These are phyloP conservation scores for Cenchrus fungigraminus DNA, from an alignment of 176 grass and related monocot genomes.

Conservation along the genomic window DNA sequence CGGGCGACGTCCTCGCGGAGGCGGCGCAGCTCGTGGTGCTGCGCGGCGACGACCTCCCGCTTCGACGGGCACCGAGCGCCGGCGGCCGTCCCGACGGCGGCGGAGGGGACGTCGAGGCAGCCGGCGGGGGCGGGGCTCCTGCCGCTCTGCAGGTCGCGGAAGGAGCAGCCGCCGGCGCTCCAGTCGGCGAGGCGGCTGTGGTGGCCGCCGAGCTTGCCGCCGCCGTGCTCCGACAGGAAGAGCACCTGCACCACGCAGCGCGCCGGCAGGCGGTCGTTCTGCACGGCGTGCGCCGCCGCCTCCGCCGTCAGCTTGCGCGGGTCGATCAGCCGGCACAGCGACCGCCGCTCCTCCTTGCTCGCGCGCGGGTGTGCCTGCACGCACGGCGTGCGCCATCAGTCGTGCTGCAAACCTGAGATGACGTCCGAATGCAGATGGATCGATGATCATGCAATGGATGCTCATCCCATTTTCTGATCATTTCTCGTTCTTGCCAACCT, in stretches of 20 bases:
- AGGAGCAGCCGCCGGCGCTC: conserved; percentile 52
- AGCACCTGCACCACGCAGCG: conserved; percentile 86
- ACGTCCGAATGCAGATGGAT: background rate
- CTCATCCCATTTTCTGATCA: background rate
- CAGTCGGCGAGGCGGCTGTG: conserved; percentile 55
- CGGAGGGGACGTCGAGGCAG: background rate
- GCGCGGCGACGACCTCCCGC: conserved; percentile 55
- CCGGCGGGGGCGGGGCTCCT: conserved; percentile 53
- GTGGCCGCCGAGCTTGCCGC: conserved; percentile 44
- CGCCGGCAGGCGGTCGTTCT: conserved; percentile 91
- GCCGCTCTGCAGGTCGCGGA: conserved; percentile 40
- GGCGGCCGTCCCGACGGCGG: background rate
- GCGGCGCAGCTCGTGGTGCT: conserved; percentile 77
- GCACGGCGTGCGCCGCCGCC: conserved; percentile 83
- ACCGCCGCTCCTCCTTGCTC: conserved; percentile 79
- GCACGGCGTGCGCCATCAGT: background rate
- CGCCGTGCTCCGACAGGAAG: conserved; percentile 71
- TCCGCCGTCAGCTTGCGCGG: conserved; percentile 83
- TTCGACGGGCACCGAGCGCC: conserved; percentile 73
- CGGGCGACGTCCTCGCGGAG: conserved; percentile 80
- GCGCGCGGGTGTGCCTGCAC: conserved; percentile 74
- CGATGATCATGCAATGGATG: background rate
- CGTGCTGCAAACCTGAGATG: background rate
- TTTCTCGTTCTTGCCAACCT: background rate
- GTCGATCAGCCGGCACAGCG: conserved; percentile 79